A percentile compares a stretch with the other conserved stretches of the same genome.
Conservation (phyloP, 78 protist species). For the Bodo saltans region DNA sequence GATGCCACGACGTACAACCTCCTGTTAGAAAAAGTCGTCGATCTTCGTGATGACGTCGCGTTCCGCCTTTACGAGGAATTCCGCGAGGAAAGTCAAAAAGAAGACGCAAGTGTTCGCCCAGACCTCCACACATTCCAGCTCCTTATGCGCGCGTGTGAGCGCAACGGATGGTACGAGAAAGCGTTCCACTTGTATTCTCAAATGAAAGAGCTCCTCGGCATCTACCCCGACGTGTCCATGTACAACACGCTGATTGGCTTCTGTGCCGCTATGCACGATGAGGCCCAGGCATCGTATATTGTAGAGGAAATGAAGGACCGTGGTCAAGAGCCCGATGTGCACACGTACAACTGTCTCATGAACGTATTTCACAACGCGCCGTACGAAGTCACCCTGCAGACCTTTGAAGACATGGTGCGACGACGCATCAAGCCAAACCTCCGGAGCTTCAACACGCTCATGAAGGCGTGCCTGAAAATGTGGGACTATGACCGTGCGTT, state of each 20-base stretch:
- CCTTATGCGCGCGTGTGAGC: constrained; percentile 12
- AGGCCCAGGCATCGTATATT: not conserved
- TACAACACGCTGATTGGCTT: constrained; percentile 21
- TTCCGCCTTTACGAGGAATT: not conserved
- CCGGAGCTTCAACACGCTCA: constrained; percentile 23
- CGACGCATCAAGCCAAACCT: constrained; percentile 16
- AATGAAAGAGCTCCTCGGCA: constrained; percentile 15
- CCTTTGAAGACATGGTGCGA: constrained; percentile 23
- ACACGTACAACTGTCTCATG: constrained; percentile 36
- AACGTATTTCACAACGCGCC: constrained; percentile 22
- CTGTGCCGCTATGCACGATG: not conserved
- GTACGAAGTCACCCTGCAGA: constrained; percentile 3
- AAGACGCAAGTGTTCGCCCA: constrained; percentile 4
- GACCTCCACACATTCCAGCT: not conserved
- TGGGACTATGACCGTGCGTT: constrained; percentile 9
- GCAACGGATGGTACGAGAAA: not conserved
- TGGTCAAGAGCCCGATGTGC: constrained; percentile 20
- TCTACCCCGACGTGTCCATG: constrained; percentile 28
- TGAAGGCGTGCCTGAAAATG: not conserved
- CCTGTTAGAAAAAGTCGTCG: not conserved
- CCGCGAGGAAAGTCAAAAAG: not conserved
- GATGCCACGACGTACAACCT: constrained; percentile 5
- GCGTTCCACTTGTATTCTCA: constrained; percentile 6
- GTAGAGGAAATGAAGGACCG: constrained; percentile 31
- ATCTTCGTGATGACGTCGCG: not conserved